Percentiles rank a stretch among this genome's conserved stretches.
These are phyloP conservation scores for Jatropha curcas DNA, from an alignment of 345 rosid genomes.

Conservation along the genomic window DNA sequence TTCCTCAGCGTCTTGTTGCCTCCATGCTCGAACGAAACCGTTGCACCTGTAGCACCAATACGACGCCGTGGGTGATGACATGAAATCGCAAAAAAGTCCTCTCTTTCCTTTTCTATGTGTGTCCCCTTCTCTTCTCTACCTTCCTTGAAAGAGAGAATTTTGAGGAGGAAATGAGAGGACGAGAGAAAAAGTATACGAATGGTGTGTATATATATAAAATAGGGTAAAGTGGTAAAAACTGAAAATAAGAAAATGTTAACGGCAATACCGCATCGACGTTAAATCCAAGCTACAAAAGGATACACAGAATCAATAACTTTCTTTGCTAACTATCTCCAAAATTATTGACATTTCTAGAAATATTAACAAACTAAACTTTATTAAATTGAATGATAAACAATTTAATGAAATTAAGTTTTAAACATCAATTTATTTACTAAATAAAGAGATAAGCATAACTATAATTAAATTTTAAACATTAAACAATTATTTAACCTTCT, in stretches of 20 bases:
- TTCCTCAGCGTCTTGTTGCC: constrained; percentile 14
- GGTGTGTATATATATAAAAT: no score
- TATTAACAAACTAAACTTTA: no score
- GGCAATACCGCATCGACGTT: constrained; percentile 37
- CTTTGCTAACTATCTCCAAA: no score
- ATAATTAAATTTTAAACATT: no score
- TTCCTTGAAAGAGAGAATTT: neutral
- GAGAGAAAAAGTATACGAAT: neutral
- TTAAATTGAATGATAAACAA: no score
- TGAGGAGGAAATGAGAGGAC: neutral
- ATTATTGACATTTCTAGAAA: no score
- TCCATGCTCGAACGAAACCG: constrained; percentile 59
- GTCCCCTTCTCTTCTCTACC: neutral
- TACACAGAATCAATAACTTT: no score
- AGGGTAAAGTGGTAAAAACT: neutral
- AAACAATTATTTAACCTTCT: no score
- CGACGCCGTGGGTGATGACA: constrained; percentile 57
- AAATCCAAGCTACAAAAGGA: no score
- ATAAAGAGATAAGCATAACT: no score
- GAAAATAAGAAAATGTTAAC: constrained; percentile 10
- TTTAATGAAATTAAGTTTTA: no score
- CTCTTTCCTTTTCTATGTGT: neutral
- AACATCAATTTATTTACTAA: no score
- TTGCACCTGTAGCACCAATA: constrained; percentile 91
- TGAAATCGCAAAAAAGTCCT: constrained; percentile 27